Base-by-base conservation (phyloP, 2,329 filamentous ascomycete species). In the Ophiostoma pallidulum region DNA sequence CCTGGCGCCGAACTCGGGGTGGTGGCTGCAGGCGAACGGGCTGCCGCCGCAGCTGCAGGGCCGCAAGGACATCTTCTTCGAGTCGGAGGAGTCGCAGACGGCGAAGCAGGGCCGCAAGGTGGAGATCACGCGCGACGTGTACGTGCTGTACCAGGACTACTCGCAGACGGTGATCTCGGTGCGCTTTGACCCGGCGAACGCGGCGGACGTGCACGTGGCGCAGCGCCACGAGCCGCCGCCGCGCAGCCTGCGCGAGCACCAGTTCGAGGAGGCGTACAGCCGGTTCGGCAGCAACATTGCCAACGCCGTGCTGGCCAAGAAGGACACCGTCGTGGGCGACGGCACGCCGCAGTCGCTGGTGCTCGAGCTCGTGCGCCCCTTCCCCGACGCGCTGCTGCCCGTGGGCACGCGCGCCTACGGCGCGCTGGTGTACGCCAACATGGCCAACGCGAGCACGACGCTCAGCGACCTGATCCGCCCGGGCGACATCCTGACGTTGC, bases 71-170 rank as follows among this genome's bases (percentile, higher is more conserved):
- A 74, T 97, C 14, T 77, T 88, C 45, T 84, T 80, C 44, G 89
- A 97, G 64, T 75, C 82, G 19, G 86, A 94, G 54, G 87, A 96
- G 60, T 80, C 82, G 1, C 81, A 75, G 7, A 77, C 82, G 13
- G 74, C 77, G 10, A 81, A 82, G 54, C 77, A 82, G 13, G 82
- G 83, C 24, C 81, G 85, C 22, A 83, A 82, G 61, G 80, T 80
- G 1, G 75, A 74, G 1, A 70, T 94, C 18, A 86, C 83, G 7
- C 90, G 90, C 55, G 81, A 90, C 51, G 74, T 96, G 36, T 92
- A 84, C 57, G 72, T 97, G n/a, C 69, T 98, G 8, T 98, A 87
- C 69, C 82, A 89, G 59, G 92, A 98, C 66, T 98, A 98, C 64
- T 96, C 90, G 16, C 92, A 97, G 62, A 97, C 91, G 0, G 74